These are phyloP conservation scores for Colletotrichum magnum DNA, from an alignment of 2,329 filamentous ascomycete genomes.

Conservation along the genomic window DNA sequence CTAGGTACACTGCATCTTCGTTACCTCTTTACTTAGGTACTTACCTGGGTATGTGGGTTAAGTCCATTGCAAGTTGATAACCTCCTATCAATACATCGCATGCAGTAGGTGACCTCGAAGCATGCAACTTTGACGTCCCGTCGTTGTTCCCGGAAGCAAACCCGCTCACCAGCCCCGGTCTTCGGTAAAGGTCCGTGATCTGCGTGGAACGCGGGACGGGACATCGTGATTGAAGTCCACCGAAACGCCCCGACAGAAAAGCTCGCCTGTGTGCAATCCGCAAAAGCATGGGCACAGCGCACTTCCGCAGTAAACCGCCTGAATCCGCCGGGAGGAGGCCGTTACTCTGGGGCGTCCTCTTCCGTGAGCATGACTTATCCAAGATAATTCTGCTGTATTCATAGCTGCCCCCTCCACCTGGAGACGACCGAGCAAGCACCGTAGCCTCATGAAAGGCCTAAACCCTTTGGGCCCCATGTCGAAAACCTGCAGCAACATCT, in stretches of 20 bases:
- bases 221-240: constrained; percentile 9
- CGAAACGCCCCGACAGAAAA: not conserved
- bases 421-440: not conserved
- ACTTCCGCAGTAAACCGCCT: constrained; percentile 1
- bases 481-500: constrained; percentile 22
- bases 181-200: not conserved
- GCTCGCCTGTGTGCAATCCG: not conserved
- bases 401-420: not conserved
- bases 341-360: not conserved
- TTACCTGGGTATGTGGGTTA: too few relatives aligned
- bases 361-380: too few relatives aligned
- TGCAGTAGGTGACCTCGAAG: too few relatives aligned
- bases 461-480: not conserved
- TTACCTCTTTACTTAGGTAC: too few relatives aligned
- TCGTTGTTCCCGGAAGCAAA: not conserved
- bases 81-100: too few relatives aligned
- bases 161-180: not conserved
- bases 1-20: too few relatives aligned
- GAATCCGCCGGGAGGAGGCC: not conserved
- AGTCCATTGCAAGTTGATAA: too few relatives aligned
- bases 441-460: not conserved
- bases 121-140: too few relatives aligned
- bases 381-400: not conserved
- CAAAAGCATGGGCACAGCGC: not conserved
- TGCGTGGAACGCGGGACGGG: not conserved